Conservation (phyloP, 2,329 filamentous ascomycete genomes). For the Cordyceps pruinosa region DNA sequence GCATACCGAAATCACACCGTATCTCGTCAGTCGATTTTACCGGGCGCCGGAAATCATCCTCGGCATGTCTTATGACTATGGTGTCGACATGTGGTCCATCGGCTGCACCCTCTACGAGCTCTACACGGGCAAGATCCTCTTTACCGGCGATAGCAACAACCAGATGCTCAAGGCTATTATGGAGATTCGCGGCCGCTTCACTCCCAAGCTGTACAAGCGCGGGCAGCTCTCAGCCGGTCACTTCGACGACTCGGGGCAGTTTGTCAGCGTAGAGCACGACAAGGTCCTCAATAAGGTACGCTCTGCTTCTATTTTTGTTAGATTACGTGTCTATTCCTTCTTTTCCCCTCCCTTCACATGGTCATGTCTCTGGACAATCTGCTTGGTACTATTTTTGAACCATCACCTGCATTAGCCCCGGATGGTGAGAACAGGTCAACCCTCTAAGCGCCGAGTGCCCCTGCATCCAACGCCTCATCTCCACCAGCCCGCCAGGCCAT, state of each 20-base stretch:
- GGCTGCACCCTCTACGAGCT: slow-evolving; percentile 96
- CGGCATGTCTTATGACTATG: slow-evolving; percentile 91
- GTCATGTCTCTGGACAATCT: slow-evolving; percentile 1
- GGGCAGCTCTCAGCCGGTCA: slow-evolving; percentile 69
- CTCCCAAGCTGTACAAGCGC: slow-evolving; percentile 78
- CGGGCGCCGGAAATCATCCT: slow-evolving; percentile 94
- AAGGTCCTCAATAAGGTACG: slow-evolving; percentile 76
- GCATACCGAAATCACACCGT: slow-evolving; percentile 81
- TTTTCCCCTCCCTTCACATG: background rate
- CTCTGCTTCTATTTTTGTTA: slow-evolving; percentile 22
- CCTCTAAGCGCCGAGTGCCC: slow-evolving; percentile 9
- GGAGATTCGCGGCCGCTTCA: slow-evolving; percentile 90
- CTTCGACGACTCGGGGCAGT: slow-evolving; percentile 80
- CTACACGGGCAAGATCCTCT: slow-evolving; percentile 95
- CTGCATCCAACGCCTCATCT: slow-evolving; percentile 3
- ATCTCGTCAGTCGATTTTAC: slow-evolving; percentile 95
- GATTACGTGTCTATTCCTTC: background rate
- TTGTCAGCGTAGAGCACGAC: slow-evolving; percentile 78
- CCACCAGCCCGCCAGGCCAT: background rate
- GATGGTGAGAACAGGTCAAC: background rate
- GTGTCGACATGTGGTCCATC: slow-evolving; percentile 95
- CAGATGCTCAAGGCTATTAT: slow-evolving; percentile 96
- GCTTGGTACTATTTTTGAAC: slow-evolving; percentile 4
- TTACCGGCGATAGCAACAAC: slow-evolving; percentile 92
- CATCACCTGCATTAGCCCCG: slow-evolving; percentile 10